Evolutionary conservation across 441 rosid genomes (phyloP).

Genomic region (Metrosideros polymorpha): DNA sequence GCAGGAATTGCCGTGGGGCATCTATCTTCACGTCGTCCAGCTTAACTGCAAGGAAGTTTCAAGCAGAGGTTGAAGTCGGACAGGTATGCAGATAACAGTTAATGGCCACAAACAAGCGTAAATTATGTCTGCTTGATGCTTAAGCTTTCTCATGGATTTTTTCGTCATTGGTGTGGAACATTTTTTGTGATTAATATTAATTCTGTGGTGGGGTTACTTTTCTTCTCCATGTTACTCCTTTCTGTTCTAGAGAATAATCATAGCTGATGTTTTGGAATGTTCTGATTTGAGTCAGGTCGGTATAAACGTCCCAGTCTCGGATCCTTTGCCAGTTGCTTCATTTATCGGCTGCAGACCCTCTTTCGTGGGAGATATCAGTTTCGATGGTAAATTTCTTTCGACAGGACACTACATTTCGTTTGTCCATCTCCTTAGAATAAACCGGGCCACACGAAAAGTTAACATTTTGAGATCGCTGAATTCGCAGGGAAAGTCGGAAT

Average conservation of each 20-base stretch:
- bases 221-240: not conserved
- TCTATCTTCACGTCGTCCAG: constrained; percentile 4
- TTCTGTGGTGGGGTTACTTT: not conserved
- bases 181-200: not conserved
- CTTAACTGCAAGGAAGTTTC: constrained; percentile 1
- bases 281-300: constrained; percentile 4
- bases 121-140: not conserved
- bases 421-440: not conserved
- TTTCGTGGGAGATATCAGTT: not conserved
- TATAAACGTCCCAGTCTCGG: not conserved
- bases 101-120: not conserved
- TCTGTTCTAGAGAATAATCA: not conserved
- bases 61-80: constrained; percentile 5
- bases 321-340: constrained; percentile 4
- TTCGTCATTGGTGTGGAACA: not conserved
- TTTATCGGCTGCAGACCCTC: not conserved
- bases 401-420: not conserved
- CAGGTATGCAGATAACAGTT: not conserved
- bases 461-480: not conserved
- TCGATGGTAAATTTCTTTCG: not conserved
- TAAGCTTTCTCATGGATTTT: not conserved
- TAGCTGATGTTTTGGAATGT: not conserved
- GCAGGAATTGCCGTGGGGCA: constrained; percentile 2
- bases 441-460: not conserved
- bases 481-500: constrained; percentile 24